These are phyloP conservation scores for Pseudonitzschia multiseries DNA, from an alignment of 108 stramenopile genomes.

Conservation along the genomic window DNA sequence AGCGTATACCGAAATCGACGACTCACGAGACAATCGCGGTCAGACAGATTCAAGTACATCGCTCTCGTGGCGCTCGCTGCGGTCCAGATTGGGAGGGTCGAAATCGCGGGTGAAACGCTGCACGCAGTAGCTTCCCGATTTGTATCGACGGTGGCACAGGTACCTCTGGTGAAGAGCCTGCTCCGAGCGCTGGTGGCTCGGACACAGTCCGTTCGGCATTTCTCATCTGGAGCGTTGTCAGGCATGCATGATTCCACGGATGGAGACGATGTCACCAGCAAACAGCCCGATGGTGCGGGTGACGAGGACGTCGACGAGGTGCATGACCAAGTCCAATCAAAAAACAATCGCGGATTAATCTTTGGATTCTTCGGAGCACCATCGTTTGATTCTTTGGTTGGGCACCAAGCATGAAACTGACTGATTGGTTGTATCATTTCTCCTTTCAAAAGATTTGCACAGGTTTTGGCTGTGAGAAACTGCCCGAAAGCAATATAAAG, in stretches of 20 bases:
- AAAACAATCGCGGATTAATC: neutral
- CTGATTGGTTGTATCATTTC: too few species aligned
- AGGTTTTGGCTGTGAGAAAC: too few species aligned
- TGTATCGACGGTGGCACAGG: neutral
- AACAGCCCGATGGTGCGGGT: too few species aligned
- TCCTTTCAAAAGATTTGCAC: too few species aligned
- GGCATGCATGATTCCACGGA: too few species aligned
- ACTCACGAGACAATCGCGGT: neutral
- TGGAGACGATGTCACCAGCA: too few species aligned
- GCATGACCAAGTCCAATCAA: too few species aligned
- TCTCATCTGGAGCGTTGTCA: too few species aligned
- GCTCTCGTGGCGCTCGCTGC: constrained; percentile 2
- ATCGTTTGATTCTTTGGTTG: neutral
- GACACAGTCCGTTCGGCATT: too few species aligned
- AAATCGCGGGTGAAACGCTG: neutral
- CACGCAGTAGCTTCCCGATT: neutral
- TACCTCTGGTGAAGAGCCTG: neutral
- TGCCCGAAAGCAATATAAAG: too few species aligned
- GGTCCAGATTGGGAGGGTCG: constrained; percentile 3
- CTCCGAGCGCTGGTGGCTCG: neutral
- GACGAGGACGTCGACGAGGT: too few species aligned
- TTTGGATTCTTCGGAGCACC: constrained; percentile 7
- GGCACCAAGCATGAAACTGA: neutral
- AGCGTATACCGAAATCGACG: constrained; percentile 4
- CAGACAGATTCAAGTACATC: constrained; percentile 8